These are phyloP conservation scores for Xylaria nigripes DNA, from an alignment of 495 filamentous ascomycete species.

Conservation along the genomic window DNA sequence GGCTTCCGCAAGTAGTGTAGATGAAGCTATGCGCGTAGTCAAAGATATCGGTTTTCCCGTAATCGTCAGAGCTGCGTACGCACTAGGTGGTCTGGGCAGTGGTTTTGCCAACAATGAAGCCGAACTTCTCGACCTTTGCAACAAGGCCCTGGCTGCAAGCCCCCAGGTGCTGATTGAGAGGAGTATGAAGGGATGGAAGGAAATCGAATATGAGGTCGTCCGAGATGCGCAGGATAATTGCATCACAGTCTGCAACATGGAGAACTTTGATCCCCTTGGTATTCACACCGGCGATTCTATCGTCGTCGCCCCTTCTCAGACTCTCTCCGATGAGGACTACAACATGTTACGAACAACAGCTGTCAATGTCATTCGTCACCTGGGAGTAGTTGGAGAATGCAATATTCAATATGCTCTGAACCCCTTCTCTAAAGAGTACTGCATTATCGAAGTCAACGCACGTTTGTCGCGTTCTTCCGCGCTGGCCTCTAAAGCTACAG, in stretches of 20 bases:
- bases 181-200: conserved; percentile 99
- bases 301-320: conserved; percentile 94
- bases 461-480: conserved; percentile 92
- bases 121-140: conserved; percentile 85
- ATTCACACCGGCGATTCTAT: conserved; percentile 99
- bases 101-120: conserved; percentile 88
- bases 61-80: conserved; percentile 94
- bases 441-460: conserved; percentile 98
- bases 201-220: conserved; percentile 97
- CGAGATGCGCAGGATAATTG: conserved; percentile 95
- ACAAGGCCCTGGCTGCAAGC: conserved; percentile 87
- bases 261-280: conserved; percentile 97
- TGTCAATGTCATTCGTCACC: conserved; percentile 96
- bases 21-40: conserved; percentile 77
- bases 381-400: conserved; percentile 96
- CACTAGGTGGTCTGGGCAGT: conserved; percentile 88
- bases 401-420: conserved; percentile 98
- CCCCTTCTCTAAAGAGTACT: conserved; percentile 93
- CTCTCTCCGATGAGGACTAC: conserved; percentile 94
- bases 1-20: conserved; percentile 75
- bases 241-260: conserved; percentile 99
- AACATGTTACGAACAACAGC: conserved; percentile 98
- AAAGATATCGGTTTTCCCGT: conserved; percentile 91
- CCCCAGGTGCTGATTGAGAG: conserved; percentile 93
- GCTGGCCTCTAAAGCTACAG: conserved; percentile 91